These are phyloP conservation scores for Xylariales sp. DNA, from an alignment of 2,329 filamentous ascomycete species.

Conservation along the genomic window DNA sequence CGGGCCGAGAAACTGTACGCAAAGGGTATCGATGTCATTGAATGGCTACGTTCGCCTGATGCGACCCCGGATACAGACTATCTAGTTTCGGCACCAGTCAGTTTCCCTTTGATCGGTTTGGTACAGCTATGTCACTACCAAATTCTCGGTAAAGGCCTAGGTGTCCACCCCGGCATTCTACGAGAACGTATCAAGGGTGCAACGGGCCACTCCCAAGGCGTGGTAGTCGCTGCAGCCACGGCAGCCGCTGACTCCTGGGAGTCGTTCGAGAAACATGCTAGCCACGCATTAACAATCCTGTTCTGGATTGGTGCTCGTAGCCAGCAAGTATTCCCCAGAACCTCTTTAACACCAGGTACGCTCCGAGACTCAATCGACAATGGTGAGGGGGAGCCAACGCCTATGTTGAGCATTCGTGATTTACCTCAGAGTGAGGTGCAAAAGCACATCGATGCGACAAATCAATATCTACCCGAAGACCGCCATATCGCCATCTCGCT, in stretches of 20 bases:
- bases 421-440: slow-evolving; percentile 89
- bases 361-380: slow-evolving; percentile 93
- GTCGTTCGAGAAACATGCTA: slow-evolving; percentile 83
- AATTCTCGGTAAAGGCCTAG: slow-evolving; percentile 91
- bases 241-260: slow-evolving; percentile 94
- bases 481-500: slow-evolving; percentile 95
- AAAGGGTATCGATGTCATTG: slow-evolving; percentile 95
- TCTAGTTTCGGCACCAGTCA: slow-evolving; percentile 92
- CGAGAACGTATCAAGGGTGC: slow-evolving; percentile 86
- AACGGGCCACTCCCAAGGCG: slow-evolving; percentile 96
- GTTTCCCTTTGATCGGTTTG: slow-evolving; percentile 93
- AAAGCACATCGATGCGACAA: slow-evolving; percentile 96
- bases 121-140: slow-evolving; percentile 97
- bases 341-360: slow-evolving; percentile 89
- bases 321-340: slow-evolving; percentile 96
- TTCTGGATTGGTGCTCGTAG: slow-evolving; percentile 99
- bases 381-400: slow-evolving; percentile 94
- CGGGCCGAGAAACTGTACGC: slow-evolving; percentile 94
- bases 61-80: slow-evolving; percentile 94
- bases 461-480: slow-evolving; percentile 92
- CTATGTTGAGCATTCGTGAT: slow-evolving; percentile 97
- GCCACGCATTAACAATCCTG: slow-evolving; percentile 86
- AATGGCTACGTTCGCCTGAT: slow-evolving; percentile 90
- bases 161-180: slow-evolving; percentile 88
- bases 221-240: slow-evolving; percentile 92